Base-by-base conservation (phyloP, 1,284 basidiomycete genomes). In the Ganoderma lingzhi region DNA sequence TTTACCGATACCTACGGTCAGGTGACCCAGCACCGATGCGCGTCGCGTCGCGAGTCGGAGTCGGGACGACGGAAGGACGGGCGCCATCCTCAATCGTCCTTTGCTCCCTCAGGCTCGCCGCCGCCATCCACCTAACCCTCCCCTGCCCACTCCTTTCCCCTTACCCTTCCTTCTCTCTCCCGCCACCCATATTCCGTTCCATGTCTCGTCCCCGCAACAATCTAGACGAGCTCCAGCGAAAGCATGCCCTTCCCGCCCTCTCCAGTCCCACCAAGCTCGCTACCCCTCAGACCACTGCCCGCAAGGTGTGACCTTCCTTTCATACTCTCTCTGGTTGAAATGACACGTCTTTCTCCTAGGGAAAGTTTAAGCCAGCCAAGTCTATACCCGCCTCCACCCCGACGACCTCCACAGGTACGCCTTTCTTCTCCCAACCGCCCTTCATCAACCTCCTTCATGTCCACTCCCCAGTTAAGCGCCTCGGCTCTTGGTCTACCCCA, bases 171-270 rank as follows among this genome's bases (percentile, higher is more conserved):
- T 23, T 44, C 63, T 59, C n/a, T 59, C 59, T 39, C 28, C 30
- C 53, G n/a, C 53, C 61, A 39, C 55, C 55, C 32, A 58, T 63
- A 28, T 15, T 48, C 45, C 39, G 58, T 63, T 42, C 55, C 62
- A 81, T 81, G 80, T 74, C 79, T 9, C 76, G 75, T 58, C 78
- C 79, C 15, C 76, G 73, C 65, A 82, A 79, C 68, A 82, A 82
- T 67, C 75, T 80, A 9, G 76, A 81, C 28, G 78, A 78, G 64
- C 70, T 80, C 63, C 70, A 71, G 44, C 77, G 76, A 23, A 75
- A 71, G 51, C 69, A 71, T 44, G 67, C 51, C 19, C 39, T 51
- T 15, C 60, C 56, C 19, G 37, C 67, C n/a, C 48, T 58, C 35
- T 61, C 69, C 35, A 67, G 71, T 35, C 64, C 70, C 2, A 65